Evolutionary conservation across 176 grass and related monocot genomes (phyloP), one percentile per base, ranked within the genome.

Genomic region (Otatea glauca): DNA sequence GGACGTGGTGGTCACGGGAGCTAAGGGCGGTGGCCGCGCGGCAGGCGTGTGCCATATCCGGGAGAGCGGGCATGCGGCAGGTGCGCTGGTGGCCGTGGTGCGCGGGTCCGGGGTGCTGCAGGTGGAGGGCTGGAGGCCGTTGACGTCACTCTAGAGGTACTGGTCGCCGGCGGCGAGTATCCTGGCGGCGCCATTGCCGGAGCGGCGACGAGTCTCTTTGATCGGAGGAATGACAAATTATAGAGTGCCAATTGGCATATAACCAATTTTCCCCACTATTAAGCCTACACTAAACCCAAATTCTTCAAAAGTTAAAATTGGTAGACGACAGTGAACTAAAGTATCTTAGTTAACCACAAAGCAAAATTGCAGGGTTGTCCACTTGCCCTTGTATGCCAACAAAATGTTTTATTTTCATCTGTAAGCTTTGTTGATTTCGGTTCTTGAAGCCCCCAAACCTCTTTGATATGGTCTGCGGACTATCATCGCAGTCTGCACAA

Each of bases 51-150:
- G 93, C 92, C 74, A 95, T 93, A 88, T 88, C 87, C 1, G 89
- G 87, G 6, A 91, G 91, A 38, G 93, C 88, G 7, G 96, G 91
- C 93, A 96, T 78, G 96, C 93, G 21, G 93, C 93, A 2, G 96
- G 93, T 6, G 93, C 93, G 25, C 75, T 99, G 48, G 88, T 91
- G 62, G 86, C 93, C 3, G 82, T 99, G 13, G 88, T 99, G 6
- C 91, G 91, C 41, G 82, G 81, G 0, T 90, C 84, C 7, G 93
- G 94, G 70, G 62, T 71, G 9, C 93, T 99, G 12, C 93, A 99
- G 86, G 73, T 75, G 47, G 97, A 94, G 84, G 92, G 7, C 41
- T 42, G 1, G 41, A 42, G 41, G 41, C 41, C 7, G 41, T 42
- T 42, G 41, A 42, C 7, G 41, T 42, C 7, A 6, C 7, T 7